These are phyloP conservation scores for Phialemoniopsis sp. DNA, from an alignment of 2,329 filamentous ascomycete genomes.

Conservation along the genomic window DNA sequence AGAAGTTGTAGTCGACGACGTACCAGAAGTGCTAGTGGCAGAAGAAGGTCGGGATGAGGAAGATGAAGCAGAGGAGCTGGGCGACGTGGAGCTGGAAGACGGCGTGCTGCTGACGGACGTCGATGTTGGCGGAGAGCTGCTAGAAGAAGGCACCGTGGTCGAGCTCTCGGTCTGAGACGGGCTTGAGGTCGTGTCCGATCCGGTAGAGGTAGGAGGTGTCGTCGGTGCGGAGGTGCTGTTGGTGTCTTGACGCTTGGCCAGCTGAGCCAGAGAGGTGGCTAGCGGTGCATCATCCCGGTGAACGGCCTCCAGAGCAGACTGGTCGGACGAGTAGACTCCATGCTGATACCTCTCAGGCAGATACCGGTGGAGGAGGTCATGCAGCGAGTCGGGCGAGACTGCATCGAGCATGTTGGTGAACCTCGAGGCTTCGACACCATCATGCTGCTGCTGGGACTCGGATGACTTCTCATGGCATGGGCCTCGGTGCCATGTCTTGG, in stretches of 20 bases:
- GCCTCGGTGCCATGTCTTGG: neutral
- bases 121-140: conserved; percentile 16
- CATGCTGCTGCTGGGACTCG: neutral
- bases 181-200: conserved; percentile 8
- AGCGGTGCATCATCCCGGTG: conserved; percentile 57
- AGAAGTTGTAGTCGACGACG: conserved; percentile 17
- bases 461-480: neutral
- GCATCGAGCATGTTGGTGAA: conserved; percentile 14
- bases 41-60: conserved; percentile 19
- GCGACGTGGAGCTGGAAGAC: conserved; percentile 7
- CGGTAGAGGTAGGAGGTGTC: conserved; percentile 1
- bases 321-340: conserved; percentile 64
- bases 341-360: conserved; percentile 61
- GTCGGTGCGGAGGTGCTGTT: conserved; percentile 19
- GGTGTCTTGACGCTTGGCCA: conserved; percentile 55
- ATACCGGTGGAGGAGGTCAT: conserved; percentile 62
- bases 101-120: conserved; percentile 9
- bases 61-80: conserved; percentile 17
- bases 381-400: conserved; percentile 38
- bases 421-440: conserved; percentile 1
- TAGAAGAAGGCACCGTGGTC: conserved; percentile 8
- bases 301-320: conserved; percentile 58
- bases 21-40: conserved; percentile 18
- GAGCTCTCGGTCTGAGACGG: conserved; percentile 6
- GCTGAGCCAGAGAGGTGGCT: conserved; percentile 57